phyloP scores from a whole-genome alignment of 73 alveolate species.

The Durusdinium trenchii region DNA sequence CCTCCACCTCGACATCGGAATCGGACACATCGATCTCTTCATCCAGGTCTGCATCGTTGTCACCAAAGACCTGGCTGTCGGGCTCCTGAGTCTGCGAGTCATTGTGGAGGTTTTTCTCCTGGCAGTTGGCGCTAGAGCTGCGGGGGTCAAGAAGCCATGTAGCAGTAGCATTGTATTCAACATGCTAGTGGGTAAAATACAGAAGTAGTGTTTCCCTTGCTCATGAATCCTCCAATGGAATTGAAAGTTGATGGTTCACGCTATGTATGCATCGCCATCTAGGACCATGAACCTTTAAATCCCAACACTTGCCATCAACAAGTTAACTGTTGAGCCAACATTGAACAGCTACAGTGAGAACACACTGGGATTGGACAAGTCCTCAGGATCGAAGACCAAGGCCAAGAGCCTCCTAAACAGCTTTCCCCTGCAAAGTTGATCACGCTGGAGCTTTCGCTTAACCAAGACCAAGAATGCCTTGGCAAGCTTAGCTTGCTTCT shows the following conservation, averaged over 20 bases:
- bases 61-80: neutral
- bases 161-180: too few species aligned
- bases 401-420: neutral
- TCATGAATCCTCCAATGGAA: too few species aligned
- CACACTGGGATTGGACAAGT: too few species aligned
- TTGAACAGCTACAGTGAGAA: too few species aligned
- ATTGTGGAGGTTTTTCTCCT: neutral
- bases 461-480: constrained; percentile 12
- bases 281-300: too few species aligned
- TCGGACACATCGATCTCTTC: neutral
- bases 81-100: neutral
- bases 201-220: neutral
- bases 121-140: neutral
- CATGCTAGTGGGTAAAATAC: neutral
- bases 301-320: too few species aligned
- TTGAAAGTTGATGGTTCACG: too few species aligned
- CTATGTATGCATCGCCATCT: too few species aligned
- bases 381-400: neutral
- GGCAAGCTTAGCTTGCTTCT: neutral
- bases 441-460: neutral
- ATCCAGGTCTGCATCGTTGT: neutral
- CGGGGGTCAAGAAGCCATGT: too few species aligned
- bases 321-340: too few species aligned
- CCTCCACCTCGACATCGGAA: too few species aligned
- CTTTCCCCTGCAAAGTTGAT: neutral